These are phyloP conservation scores for Suillus subalutaceus DNA, from an alignment of 768 basidiomycete species.

Conservation along the genomic window DNA sequence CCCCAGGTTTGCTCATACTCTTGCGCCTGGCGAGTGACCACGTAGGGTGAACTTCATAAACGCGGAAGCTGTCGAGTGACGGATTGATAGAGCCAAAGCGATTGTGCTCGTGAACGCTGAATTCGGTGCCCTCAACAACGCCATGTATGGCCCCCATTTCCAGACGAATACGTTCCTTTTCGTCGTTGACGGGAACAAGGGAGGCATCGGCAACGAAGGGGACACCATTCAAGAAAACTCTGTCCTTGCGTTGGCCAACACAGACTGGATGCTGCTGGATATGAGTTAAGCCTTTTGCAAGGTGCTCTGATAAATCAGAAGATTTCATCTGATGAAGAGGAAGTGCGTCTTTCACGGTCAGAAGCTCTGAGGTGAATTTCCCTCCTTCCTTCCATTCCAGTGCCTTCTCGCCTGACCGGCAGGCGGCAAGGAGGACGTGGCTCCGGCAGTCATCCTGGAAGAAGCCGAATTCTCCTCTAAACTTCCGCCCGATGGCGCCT, in stretches of 20 bases:
- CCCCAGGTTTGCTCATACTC: conserved; percentile 33
- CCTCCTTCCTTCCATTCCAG: conserved; percentile 66
- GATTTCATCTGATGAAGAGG: conserved; percentile 61
- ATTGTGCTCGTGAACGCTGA: conserved; percentile 66
- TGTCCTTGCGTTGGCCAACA: conserved; percentile 50
- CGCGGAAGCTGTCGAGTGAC: conserved; percentile 50
- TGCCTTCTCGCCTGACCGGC: conserved; percentile 55
- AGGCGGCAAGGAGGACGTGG: conserved; percentile 62
- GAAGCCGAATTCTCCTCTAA: conserved; percentile 44
- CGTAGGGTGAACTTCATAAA: conserved; percentile 56
- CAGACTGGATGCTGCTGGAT: conserved; percentile 50
- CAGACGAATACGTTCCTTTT: conserved; percentile 47
- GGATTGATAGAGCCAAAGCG: conserved; percentile 60
- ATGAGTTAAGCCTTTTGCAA: conserved; percentile 42
- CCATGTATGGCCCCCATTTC: conserved; percentile 66
- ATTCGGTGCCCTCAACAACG: conserved; percentile 62
- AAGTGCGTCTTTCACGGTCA: conserved; percentile 46
- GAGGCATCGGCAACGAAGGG: conserved; percentile 56
- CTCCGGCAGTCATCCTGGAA: conserved; percentile 43
- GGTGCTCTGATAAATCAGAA: conserved; percentile 45
- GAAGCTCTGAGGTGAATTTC: conserved; percentile 57
- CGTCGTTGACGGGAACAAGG: conserved; percentile 48
- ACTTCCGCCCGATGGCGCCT: conserved; percentile 41
- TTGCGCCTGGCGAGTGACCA: conserved; percentile 57
- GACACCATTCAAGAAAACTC: conserved; percentile 55